phyloP scores from a whole-genome alignment of 1,284 basidiomycete species.

The Apiotrichum montevideense region DNA sequence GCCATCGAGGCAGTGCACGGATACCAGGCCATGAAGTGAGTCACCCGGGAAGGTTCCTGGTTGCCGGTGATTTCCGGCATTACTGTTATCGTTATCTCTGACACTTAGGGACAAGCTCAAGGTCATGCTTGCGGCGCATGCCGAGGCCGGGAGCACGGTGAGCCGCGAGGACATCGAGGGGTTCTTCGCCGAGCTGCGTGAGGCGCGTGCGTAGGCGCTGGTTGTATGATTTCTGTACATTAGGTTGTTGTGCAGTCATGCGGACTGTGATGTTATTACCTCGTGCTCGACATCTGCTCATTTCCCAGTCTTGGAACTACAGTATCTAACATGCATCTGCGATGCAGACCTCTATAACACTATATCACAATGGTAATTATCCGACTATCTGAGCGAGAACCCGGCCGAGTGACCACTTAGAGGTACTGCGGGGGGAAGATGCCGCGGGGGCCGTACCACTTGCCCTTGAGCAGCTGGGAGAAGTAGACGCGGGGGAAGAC shows the following conservation, averaged over 20 bases:
- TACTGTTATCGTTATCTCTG: too few species aligned
- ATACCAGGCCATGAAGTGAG: constrained; percentile 43
- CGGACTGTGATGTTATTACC: too few species aligned
- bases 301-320: neutral
- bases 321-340: neutral
- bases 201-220: neutral
- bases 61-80: too few species aligned
- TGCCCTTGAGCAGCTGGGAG: constrained; percentile 66
- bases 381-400: too few species aligned
- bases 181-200: constrained; percentile 30
- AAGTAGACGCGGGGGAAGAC: constrained; percentile 87
- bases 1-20: constrained; percentile 45
- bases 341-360: constrained; percentile 3
- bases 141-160: constrained; percentile 27
- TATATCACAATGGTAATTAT: neutral
- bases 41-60: neutral
- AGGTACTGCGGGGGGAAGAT: constrained; percentile 40
- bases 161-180: constrained; percentile 37
- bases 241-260: too few species aligned
- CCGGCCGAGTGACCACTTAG: neutral
- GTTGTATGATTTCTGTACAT: too few species aligned
- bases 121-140: constrained; percentile 32
- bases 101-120: constrained; percentile 29
- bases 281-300: too few species aligned
- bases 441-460: constrained; percentile 44